Conservation (phyloP, 257 asterid species). For the Catharanthus roseus region DNA sequence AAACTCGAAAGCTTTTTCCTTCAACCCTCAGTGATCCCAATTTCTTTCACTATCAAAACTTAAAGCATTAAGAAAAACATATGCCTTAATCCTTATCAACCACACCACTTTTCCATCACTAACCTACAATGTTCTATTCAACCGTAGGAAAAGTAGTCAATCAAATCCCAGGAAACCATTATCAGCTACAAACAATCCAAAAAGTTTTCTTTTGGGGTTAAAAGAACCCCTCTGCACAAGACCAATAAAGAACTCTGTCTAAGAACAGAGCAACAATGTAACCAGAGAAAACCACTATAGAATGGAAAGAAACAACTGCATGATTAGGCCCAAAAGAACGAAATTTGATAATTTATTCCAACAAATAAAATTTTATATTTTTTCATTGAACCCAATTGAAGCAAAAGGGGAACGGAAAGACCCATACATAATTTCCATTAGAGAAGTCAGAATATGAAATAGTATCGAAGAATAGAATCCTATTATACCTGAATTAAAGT, state of each 20-base stretch:
- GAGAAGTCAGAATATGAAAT: neutral
- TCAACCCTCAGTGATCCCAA: neutral
- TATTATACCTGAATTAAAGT: neutral
- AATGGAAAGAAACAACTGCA: too few species aligned
- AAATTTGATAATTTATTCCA: neutral
- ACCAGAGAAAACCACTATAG: neutral
- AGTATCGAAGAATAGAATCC: too few species aligned
- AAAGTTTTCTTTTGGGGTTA: too few species aligned
- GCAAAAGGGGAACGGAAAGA: neutral
- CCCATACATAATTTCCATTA: neutral
- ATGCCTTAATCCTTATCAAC: neutral
- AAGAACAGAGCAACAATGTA: neutral
- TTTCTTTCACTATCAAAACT: neutral
- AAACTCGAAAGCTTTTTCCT: neutral
- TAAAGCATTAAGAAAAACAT: neutral
- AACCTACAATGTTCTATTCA: neutral
- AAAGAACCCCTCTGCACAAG: neutral
- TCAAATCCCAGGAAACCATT: constrained; percentile 1
- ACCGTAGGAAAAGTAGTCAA: neutral
- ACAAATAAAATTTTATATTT: neutral
- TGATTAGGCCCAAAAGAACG: too few species aligned
- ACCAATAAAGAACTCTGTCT: neutral
- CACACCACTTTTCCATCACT: neutral
- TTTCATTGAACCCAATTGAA: neutral
- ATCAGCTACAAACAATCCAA: neutral